A percentile compares a stretch with the other conserved stretches of the same genome.
These are phyloP conservation scores for Ogataea philodendri DNA, from an alignment of 805 yeast species.

Conservation along the genomic window DNA sequence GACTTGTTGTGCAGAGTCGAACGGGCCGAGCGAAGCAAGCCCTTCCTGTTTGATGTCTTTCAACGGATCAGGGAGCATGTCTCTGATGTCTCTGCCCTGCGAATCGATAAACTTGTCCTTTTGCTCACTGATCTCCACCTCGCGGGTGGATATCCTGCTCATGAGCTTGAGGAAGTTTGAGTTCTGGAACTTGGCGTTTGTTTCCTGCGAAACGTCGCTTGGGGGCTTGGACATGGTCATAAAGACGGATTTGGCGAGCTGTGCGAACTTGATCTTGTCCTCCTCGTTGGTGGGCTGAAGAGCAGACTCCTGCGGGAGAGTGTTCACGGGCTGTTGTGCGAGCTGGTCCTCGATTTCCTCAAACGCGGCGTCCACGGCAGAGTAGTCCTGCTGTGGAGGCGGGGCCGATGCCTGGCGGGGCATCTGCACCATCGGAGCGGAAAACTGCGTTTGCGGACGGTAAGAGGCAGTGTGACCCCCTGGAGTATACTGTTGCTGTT, in stretches of 20 bases:
- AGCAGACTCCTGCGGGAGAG: too few species aligned
- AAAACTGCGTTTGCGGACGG: conserved; percentile 4
- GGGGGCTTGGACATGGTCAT: conserved; percentile 37
- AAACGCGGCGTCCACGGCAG: conserved; percentile 30
- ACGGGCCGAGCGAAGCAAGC: conserved; percentile 21
- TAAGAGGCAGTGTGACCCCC: conserved; percentile 10
- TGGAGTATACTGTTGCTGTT: conserved; percentile 8
- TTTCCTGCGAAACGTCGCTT: conserved; percentile 27
- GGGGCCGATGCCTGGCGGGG: conserved; percentile 1
- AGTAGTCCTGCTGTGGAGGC: conserved; percentile 1
- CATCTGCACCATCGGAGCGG: neutral
- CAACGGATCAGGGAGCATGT: conserved; percentile 30
- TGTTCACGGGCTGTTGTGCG: conserved; percentile 4
- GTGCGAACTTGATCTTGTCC: conserved; percentile 38
- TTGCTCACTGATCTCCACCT: conserved; percentile 37
- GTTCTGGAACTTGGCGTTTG: conserved; percentile 38
- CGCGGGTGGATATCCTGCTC: conserved; percentile 38
- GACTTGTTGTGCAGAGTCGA: conserved; percentile 25
- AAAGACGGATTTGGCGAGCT: conserved; percentile 39
- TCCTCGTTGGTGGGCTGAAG: conserved; percentile 24
- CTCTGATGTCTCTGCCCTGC: conserved; percentile 39
- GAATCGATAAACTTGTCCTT: conserved; percentile 39
- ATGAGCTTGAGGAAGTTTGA: conserved; percentile 42
- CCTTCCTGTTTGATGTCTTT: conserved; percentile 25
- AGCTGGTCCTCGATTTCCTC: conserved; percentile 29